Percentiles rank a stretch among this genome's conserved stretches.
phyloP scores from a whole-genome alignment of 352 stramenopile species.

The Plasmopara muralis region DNA sequence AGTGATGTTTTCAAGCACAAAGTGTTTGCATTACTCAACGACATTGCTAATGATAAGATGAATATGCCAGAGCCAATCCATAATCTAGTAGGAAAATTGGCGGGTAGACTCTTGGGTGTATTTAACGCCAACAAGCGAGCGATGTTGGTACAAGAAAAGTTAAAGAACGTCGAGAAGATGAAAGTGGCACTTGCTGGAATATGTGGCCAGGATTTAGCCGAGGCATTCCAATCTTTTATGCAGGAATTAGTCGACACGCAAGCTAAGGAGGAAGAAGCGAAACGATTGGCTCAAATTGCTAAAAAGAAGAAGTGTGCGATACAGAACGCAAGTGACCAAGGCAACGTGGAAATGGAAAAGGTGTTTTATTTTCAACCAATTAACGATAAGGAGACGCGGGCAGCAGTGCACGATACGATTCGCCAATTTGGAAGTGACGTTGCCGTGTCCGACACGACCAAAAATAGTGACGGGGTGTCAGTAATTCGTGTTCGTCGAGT shows the following conservation, averaged over 20 bases:
- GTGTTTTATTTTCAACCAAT: conserved; percentile 72
- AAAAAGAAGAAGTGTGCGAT: conserved; percentile 13
- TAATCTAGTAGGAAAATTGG: conserved; percentile 52
- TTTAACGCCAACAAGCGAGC: conserved; percentile 62
- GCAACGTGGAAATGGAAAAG: conserved; percentile 14
- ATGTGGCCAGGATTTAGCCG: conserved; percentile 38
- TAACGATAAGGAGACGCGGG: conserved; percentile 78
- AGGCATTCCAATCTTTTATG: conserved; percentile 39
- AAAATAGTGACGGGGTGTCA: conserved; percentile 51
- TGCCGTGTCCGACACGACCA: conserved; percentile 81
- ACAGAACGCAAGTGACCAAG: conserved; percentile 2
- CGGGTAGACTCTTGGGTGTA: conserved; percentile 44
- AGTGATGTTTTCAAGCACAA: conserved; percentile 77
- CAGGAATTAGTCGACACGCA: conserved; percentile 32
- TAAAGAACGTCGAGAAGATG: conserved; percentile 38
- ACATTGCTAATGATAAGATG: conserved; percentile 29
- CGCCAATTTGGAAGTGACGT: conserved; percentile 56
- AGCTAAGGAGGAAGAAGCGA: conserved; percentile 21
- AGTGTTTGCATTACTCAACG: conserved; percentile 54
- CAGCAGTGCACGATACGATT: conserved; percentile 79
- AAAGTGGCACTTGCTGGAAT: conserved; percentile 33
- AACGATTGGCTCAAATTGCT: conserved; percentile 14
- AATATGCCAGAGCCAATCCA: conserved; percentile 32
- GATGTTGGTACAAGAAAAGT: conserved; percentile 26
- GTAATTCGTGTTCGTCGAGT: conserved; percentile 78